A percentile compares a stretch with the other conserved stretches of the same genome.
Evolutionary conservation across 176 grass and related monocot species (phyloP).

Genomic region (Luzula sylvatica): DNA sequence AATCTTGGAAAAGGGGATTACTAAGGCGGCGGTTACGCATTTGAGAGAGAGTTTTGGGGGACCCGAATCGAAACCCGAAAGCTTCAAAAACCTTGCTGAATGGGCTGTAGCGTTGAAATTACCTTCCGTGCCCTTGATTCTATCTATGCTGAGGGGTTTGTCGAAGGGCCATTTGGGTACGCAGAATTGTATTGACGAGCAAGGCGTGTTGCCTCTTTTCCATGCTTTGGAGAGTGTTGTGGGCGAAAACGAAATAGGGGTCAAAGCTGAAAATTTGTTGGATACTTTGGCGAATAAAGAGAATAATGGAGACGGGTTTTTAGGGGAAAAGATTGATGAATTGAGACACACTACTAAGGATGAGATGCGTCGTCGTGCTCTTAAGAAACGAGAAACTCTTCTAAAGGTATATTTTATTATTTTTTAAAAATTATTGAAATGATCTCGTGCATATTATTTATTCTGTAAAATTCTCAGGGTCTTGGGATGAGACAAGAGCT

Average conservation of each 20-base stretch:
- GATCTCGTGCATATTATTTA: constrained; percentile 8
- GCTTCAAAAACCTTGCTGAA: constrained; percentile 67
- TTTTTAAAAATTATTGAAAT: not conserved
- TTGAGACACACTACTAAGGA: constrained; percentile 82
- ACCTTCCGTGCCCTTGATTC: constrained; percentile 71
- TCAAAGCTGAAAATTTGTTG: constrained; percentile 93
- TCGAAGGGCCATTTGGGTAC: constrained; percentile 85
- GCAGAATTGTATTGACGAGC: constrained; percentile 82
- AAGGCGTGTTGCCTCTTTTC: constrained; percentile 72
- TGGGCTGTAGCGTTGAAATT: constrained; percentile 66
- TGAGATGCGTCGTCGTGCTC: constrained; percentile 80
- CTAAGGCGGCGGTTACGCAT: constrained; percentile 49
- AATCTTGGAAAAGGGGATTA: constrained; percentile 85
- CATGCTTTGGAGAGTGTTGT: constrained; percentile 88
- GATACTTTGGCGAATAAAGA: constrained; percentile 95
- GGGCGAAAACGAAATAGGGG: constrained; percentile 92
- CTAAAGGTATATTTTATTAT: constrained; percentile 42
- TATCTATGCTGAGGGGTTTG: constrained; percentile 90
- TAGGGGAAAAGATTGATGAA: constrained; percentile 67
- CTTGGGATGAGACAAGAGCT: constrained; percentile 89
- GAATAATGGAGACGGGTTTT: constrained; percentile 80
- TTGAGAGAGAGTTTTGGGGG: constrained; percentile 71
- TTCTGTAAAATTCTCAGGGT: constrained; percentile 38
- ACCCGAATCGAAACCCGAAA: constrained; percentile 27
- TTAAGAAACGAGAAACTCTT: constrained; percentile 73